Base-by-base conservation (phyloP, 75 land plant species). In the Chamaecyparis obtusa region DNA sequence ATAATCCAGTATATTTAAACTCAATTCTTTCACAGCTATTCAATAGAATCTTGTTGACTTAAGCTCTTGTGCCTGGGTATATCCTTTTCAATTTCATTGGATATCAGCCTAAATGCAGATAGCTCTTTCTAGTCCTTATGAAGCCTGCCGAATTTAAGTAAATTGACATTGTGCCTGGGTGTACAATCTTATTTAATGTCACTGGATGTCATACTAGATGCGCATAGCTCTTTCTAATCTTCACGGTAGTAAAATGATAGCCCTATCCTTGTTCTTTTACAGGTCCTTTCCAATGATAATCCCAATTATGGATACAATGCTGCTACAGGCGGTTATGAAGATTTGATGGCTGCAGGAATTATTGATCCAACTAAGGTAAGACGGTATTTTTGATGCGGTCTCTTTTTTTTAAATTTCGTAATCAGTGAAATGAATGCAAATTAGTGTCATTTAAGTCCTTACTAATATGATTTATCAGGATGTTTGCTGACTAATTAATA, bases 351-450 rank as follows among this genome's bases (percentile, higher is more conserved):
- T 74, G 95, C 95, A 87, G 98, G 98, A 74, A 96, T 97, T 37
- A 90, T 97, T 41, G 99, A 97, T 91, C 99, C 99, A 19, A 55
- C 98, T 9, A 96, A 96, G 97, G 99, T 97, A 89, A 81, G 16
- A 46, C 0, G 51, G 1, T 46, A 30, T 27, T 27, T 27, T 41
- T 44, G 48, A 71, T 30, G 9, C 33, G 5, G 15, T 11, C 13
- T 74, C 15, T 32, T 9, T 74, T 33, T 49, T 49, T 30, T 44
- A 0, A 44, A 44, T 44, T 44, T 2, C 13, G 1, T 3, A 13
- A 74, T 74, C 11, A 33, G 13, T 74, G 11, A 2, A 74, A 13
- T 33, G 3, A 32, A 10, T 10, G 16, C 55, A 51, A 51, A 13
- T 51, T 49, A 10, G 16, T 24, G 76, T 32, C 33, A 0, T 74